Evolutionary conservation across 495 filamentous ascomycete species (phyloP).

Genomic region (Bryoglossum gracile): DNA sequence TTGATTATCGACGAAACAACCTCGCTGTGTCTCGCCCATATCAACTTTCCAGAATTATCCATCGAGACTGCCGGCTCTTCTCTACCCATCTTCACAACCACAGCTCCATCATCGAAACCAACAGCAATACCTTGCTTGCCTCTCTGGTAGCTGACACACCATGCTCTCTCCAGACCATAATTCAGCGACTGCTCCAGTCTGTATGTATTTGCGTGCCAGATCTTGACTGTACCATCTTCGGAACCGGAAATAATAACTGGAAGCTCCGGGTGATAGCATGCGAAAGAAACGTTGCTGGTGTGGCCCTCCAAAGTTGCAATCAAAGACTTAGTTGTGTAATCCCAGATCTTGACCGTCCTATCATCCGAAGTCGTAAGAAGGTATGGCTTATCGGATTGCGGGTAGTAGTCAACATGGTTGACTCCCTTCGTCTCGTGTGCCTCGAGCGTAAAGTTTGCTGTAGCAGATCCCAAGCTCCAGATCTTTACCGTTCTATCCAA

Average conservation of each 20-base stretch:
- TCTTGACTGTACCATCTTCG: conserved; percentile 95
- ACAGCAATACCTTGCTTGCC: conserved; percentile 91
- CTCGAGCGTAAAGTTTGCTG: conserved; percentile 91
- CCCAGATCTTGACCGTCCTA: conserved; percentile 92
- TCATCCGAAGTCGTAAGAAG: conserved; percentile 95
- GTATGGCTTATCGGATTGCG: conserved; percentile 93
- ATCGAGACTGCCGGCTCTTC: conserved; percentile 98
- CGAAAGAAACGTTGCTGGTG: conserved; percentile 98
- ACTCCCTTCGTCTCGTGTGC: conserved; percentile 98
- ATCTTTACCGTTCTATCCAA: conserved; percentile 92
- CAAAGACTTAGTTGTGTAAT: conserved; percentile 95
- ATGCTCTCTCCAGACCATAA: conserved; percentile 91
- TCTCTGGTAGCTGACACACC: conserved; percentile 93
- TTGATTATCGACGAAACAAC: conserved; percentile 94
- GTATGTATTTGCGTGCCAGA: conserved; percentile 98
- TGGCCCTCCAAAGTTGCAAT: conserved; percentile 97
- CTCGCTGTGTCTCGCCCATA: conserved; percentile 92
- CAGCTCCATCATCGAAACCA: conserved; percentile 95
- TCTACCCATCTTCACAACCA: conserved; percentile 94
- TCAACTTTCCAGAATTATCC: conserved; percentile 90
- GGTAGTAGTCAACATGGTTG: conserved; percentile 89
- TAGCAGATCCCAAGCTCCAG: conserved; percentile 86
- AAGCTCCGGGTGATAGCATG: conserved; percentile 94
- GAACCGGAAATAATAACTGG: conserved; percentile 98
- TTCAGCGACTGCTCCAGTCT: conserved; percentile 90